Percentiles rank a stretch among this genome's conserved stretches.
These are phyloP conservation scores for Phytopythium vexans DNA, from an alignment of 352 stramenopile species.

Conservation along the genomic window DNA sequence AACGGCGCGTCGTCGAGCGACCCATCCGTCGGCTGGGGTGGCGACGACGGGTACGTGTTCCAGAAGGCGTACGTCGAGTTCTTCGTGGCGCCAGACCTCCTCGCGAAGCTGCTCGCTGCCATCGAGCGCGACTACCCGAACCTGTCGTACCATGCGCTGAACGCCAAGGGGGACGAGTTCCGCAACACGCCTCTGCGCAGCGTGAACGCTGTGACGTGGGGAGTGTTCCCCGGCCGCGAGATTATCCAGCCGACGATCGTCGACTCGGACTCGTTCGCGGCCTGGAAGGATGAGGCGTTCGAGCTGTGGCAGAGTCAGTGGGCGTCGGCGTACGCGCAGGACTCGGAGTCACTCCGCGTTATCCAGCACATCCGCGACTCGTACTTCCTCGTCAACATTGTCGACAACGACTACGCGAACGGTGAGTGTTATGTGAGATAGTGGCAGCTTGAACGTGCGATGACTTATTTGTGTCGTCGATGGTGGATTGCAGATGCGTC, in stretches of 20 bases:
- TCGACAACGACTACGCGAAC: conserved; percentile 97
- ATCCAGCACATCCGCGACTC: conserved; percentile 91
- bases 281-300: conserved; percentile 97
- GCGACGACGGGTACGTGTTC: conserved; percentile 94
- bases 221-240: conserved; percentile 94
- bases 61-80: conserved; percentile 99
- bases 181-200: conserved; percentile 75
- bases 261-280: conserved; percentile 94
- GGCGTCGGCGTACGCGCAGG: conserved; percentile 94
- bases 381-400: conserved; percentile 98
- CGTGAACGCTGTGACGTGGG: conserved; percentile 97
- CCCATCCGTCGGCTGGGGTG: conserved; percentile 94
- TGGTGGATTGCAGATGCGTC: conserved; percentile 43
- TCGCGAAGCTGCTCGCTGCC: conserved; percentile 56
- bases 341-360: conserved; percentile 49
- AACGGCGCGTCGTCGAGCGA: conserved; percentile 92
- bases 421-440: conserved; percentile 18
- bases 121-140: conserved; percentile 63
- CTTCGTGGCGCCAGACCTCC: conserved; percentile 89
- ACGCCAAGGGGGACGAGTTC: conserved; percentile 62
- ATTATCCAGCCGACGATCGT: conserved; percentile 97
- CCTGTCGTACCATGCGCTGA: conserved; percentile 79
- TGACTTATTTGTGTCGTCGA: conserved; percentile 1
- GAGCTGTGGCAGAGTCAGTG: conserved; percentile 96
- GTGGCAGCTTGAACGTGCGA: background rate